Evolutionary conservation across 2,329 filamentous ascomycete genomes (phyloP).

Genomic region (Dryadomyces quercivorus): DNA sequence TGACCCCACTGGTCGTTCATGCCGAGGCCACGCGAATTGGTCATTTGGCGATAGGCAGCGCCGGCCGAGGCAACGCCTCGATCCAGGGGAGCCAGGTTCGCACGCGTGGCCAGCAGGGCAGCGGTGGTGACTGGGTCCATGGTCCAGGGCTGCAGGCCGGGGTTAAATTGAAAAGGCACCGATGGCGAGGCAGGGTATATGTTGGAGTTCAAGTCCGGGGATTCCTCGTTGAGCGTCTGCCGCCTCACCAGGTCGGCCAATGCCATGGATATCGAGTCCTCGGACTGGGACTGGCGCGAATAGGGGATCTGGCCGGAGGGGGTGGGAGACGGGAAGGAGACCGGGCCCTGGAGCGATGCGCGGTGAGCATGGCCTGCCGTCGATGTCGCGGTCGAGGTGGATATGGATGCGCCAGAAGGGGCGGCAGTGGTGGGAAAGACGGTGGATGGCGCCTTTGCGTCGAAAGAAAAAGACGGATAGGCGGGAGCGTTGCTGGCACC

Average conservation of each 20-base stretch:
- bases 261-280: background rate
- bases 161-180: constrained; percentile 30
- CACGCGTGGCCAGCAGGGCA: constrained; percentile 10
- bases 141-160: constrained; percentile 32
- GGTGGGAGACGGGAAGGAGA: constrained; percentile 3
- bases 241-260: constrained; percentile 1
- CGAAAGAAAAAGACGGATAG: constrained; percentile 1
- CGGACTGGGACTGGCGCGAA: constrained; percentile 6
- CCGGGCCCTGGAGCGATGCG: constrained; percentile 23
- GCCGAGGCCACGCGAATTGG: constrained; percentile 15
- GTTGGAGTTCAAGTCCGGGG: background rate
- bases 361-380: constrained; percentile 30
- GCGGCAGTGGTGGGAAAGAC: background rate
- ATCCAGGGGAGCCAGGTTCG: constrained; percentile 21
- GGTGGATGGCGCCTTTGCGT: constrained; percentile 2
- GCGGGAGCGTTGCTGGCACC: background rate
- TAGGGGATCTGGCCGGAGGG: background rate
- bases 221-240: constrained; percentile 2
- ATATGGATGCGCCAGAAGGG: constrained; percentile 1
- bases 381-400: background rate
- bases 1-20: constrained; percentile 25
- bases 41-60: constrained; percentile 19
- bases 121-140: background rate
- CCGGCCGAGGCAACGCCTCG: constrained; percentile 23
- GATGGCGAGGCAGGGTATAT: background rate